Evolutionary conservation across 2,329 filamentous ascomycete genomes (phyloP).

Genomic region (Xylariales sp.): DNA sequence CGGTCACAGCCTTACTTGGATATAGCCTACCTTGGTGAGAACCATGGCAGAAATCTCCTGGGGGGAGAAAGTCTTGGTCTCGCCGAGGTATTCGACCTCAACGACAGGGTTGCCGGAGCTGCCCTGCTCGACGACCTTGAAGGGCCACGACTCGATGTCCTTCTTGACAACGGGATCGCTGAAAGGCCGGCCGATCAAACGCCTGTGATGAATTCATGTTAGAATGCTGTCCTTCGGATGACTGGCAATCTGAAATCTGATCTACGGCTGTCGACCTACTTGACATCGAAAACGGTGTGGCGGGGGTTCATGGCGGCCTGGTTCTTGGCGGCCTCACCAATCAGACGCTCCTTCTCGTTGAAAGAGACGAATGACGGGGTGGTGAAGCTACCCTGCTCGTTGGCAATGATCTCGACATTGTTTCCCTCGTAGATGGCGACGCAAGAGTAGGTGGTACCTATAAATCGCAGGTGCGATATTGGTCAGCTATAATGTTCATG

Average conservation of each 20-base stretch:
- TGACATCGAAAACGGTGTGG: slow-evolving; percentile 99
- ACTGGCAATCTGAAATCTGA: neutral
- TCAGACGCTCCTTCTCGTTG: slow-evolving; percentile 98
- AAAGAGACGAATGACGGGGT: slow-evolving; percentile 99
- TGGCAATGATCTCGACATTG: slow-evolving; percentile 99
- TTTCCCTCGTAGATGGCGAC: slow-evolving; percentile 99
- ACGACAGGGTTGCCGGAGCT: slow-evolving; percentile 81
- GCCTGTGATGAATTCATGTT: slow-evolving; percentile 65
- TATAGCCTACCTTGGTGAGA: slow-evolving; percentile 83
- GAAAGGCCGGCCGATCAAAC: slow-evolving; percentile 95
- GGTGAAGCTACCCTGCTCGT: slow-evolving; percentile 99
- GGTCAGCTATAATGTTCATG: slow-evolving; percentile 10
- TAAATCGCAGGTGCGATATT: slow-evolving; percentile 23
- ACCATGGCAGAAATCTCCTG: slow-evolving; percentile 99
- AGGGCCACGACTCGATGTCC: slow-evolving; percentile 98
- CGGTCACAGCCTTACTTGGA: neutral
- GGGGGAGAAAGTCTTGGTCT: slow-evolving; percentile 95
- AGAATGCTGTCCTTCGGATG: neutral
- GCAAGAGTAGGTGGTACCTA: slow-evolving; percentile 99
- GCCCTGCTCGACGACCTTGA: slow-evolving; percentile 94
- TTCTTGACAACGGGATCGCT: slow-evolving; percentile 98
- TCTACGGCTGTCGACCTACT: slow-evolving; percentile 68
- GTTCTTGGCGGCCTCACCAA: slow-evolving; percentile 99
- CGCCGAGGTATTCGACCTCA: slow-evolving; percentile 93
- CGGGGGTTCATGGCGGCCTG: slow-evolving; percentile 99